Conservation (phyloP, 305 asterid genomes). For the Rubia peregrina region DNA sequence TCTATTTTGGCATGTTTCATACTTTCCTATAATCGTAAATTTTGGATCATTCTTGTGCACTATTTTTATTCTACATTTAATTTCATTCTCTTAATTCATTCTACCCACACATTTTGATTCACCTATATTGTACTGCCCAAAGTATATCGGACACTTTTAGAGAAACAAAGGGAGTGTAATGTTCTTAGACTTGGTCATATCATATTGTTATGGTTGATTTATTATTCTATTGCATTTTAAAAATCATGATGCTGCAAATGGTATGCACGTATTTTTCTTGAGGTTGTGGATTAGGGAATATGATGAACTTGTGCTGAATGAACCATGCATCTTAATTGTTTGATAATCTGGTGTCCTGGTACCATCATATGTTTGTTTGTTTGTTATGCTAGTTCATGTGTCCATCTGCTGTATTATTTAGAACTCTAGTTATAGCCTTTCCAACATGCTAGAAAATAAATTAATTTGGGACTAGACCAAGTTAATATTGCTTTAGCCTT, state of each 20-base stretch:
- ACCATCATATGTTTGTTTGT: background rate
- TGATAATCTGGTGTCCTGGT: background rate
- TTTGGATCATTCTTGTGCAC: background rate
- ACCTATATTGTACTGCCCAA: background rate
- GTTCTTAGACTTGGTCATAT: background rate
- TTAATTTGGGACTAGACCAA: background rate
- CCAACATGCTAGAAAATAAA: background rate
- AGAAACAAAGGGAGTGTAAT: background rate
- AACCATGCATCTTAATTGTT: background rate
- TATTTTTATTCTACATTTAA: background rate
- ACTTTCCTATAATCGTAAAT: background rate
- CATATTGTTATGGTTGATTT: background rate
- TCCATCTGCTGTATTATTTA: background rate
- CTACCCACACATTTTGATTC: too few species aligned
- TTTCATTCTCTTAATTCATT: background rate
- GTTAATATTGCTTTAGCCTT: background rate
- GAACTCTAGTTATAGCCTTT: background rate
- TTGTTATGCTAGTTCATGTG: background rate
- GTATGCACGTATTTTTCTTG: background rate
- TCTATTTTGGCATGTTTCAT: background rate
- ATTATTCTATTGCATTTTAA: background rate
- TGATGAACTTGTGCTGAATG: background rate
- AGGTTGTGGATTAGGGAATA: background rate
- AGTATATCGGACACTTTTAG: background rate
- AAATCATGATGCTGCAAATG: background rate